These are phyloP conservation scores for Tolypocladium cylindrosporum DNA, from an alignment of 2,329 filamentous ascomycete genomes.

Conservation along the genomic window DNA sequence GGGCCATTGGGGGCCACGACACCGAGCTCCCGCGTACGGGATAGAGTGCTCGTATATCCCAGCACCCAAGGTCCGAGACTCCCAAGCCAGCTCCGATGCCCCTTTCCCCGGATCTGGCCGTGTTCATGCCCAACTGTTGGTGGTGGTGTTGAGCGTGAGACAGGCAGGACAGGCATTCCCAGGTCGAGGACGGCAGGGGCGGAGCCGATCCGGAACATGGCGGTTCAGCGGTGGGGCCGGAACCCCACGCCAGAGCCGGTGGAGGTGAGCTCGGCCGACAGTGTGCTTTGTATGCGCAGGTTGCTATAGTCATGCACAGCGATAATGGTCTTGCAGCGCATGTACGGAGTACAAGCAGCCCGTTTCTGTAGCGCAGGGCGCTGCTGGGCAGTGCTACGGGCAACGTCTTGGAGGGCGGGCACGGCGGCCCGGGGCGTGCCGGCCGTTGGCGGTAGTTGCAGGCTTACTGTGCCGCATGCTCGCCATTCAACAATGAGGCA, in stretches of 20 bases:
- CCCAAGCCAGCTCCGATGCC: background rate
- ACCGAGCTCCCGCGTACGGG: background rate
- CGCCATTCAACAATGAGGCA: background rate
- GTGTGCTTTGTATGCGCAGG: background rate
- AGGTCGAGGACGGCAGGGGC: background rate
- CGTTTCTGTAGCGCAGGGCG: background rate
- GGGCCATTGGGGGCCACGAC: background rate
- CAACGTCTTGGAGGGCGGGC: background rate
- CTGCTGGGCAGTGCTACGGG: background rate
- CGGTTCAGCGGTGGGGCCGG: background rate
- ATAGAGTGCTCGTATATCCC: background rate
- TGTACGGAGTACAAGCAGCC: background rate
- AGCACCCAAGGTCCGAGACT: background rate
- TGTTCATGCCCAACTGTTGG: background rate
- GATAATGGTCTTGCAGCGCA: background rate
- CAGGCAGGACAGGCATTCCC: background rate
- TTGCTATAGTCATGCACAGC: background rate
- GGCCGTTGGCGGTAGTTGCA: background rate
- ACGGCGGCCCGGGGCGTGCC: background rate
- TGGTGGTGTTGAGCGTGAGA: background rate
- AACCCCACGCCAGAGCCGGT: background rate
- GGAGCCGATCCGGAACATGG: slow-evolving; percentile 1
- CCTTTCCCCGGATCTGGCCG: background rate
- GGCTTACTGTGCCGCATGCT: background rate
- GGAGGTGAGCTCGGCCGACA: background rate